phyloP scores from a whole-genome alignment of 345 rosid genomes.

The Xanthoceras sorbifolium region DNA sequence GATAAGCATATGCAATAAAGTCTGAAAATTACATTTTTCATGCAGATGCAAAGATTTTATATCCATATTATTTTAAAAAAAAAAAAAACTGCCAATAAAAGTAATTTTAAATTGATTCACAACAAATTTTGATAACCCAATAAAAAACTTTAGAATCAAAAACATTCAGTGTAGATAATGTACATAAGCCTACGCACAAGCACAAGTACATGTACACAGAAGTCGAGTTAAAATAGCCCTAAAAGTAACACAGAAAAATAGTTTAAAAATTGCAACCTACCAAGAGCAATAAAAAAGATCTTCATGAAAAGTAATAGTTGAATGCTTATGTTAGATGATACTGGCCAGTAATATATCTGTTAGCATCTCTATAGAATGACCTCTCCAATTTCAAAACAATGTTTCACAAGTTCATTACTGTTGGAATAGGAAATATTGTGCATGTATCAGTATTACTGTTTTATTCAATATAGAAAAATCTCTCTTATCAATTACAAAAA shows the following conservation, averaged over 20 bases:
- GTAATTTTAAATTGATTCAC: neutral
- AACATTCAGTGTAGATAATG: neutral
- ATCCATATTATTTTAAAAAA: neutral
- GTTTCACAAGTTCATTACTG: neutral
- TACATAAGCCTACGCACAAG: neutral
- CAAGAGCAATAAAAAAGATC: neutral
- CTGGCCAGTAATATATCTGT: neutral
- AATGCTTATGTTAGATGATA: neutral
- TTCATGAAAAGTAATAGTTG: neutral
- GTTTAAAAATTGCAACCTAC: neutral
- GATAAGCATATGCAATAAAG: constrained; percentile 17
- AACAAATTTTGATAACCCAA: neutral
- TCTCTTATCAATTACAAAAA: too few species aligned
- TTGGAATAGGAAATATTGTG: too few species aligned
- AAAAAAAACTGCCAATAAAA: neutral
- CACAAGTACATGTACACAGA: neutral
- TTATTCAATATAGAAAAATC: too few species aligned
- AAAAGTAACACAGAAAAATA: neutral
- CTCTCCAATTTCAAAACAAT: neutral
- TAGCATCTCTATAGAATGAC: neutral
- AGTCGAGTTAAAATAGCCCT: neutral
- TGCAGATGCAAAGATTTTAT: too few species aligned
- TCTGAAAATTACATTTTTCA: neutral
- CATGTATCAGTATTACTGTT: too few species aligned
- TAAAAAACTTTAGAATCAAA: neutral